Base-by-base conservation (phyloP, 345 rosid genomes). In the Euphorbia tirucalli region DNA sequence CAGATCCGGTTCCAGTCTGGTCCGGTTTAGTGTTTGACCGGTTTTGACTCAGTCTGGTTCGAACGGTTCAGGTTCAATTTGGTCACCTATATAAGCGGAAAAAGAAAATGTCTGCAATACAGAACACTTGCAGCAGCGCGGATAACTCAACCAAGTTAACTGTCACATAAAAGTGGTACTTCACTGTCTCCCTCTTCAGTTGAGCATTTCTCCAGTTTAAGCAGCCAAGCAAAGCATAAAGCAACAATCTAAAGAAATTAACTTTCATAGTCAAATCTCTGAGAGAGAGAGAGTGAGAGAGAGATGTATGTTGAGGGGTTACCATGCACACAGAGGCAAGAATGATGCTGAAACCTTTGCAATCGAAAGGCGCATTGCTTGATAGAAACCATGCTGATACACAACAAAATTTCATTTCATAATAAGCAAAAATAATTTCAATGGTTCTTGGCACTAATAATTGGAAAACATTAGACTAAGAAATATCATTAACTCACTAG, bases 281-380 rank as follows among this genome's bases (percentile, higher is more conserved):
- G 24, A 28, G 54, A 6, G 37, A 16, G 66, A n/a, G n/a, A n/a
- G n/a, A n/a, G n/a, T n/a, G n/a, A n/a, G n/a, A n/a, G n/a, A 15
- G 7, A 4, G 7, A 56, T 22, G 37, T 19, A 11, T 10, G 54
- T 49, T 49, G 21, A 15, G 18, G 32, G 43, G 27, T 79, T 79
- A 84, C 89, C 89, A 82, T 74, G 87, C 86, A 84, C 13, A 80
- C 30, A 27, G 89, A 80, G 28, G 86, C 84, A 21, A 75, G 55
- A 52, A 84, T 19, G 28, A 86, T 78, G 75, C 89, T 86, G 54
- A 86, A 86, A 32, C 90, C 87, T 71, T 79, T 84, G 78, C 86
- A 84, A 76, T 84, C 66, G 72, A 86, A 86, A 61, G 87, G 90
- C 24, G 90, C 85, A 71, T 65, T 41, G 5, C 69, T 65, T 13